Evolutionary conservation across 2,329 filamentous ascomycete species (phyloP), one percentile per base, ranked within the genome.

Genomic region (Mycosphaerelloides madeirae): DNA sequence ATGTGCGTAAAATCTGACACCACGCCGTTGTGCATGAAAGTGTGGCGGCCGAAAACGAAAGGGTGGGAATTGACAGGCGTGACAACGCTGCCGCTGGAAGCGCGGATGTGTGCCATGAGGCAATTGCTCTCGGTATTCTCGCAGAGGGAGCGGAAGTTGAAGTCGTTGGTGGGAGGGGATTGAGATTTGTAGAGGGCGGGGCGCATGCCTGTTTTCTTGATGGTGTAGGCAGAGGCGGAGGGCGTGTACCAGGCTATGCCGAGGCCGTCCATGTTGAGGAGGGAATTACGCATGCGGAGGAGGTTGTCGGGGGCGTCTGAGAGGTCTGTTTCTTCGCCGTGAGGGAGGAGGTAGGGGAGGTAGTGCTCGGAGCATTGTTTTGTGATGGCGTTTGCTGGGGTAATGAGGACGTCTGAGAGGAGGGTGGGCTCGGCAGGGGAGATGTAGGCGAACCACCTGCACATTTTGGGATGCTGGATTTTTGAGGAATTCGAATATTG

Each of bases 21-120:
- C n/a, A 68, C 68, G 2, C 75, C 75, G 52, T 77, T 78, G 62
- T 78, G 75, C 75, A 78, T 77, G 54, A 77, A 72, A 12, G 66
- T 64, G 49, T 76, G 72, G 14, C 73, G 64, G 11, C 75, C 75
- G 41, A 77, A 78, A 18, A 71, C 65, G 54, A 78, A 78, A 2
- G 75, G 75, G 45, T 78, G 74, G 32, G 70, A 73, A 58, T 78
- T 78, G 13, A 75, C 71, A 9, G 67, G 65, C 2, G 71, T 68
- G n/a, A 76, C 70, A 2, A 69, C 63, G 8, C 66, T 72, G 2
- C 68, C 71, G n/a, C 67, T 72, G 3, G 68, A 68, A 6, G 74
- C 74, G 6, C 75, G 68, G 44, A 78, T 76, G 50, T 78, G 75
- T 1, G 73, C 73, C 32, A 77, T 71, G 15, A 72, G 62, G 15